Evolutionary conservation across 169 alveolate species (phyloP), one percentile per base, ranked within the genome.

Genomic region (Theileria orientalis): DNA sequence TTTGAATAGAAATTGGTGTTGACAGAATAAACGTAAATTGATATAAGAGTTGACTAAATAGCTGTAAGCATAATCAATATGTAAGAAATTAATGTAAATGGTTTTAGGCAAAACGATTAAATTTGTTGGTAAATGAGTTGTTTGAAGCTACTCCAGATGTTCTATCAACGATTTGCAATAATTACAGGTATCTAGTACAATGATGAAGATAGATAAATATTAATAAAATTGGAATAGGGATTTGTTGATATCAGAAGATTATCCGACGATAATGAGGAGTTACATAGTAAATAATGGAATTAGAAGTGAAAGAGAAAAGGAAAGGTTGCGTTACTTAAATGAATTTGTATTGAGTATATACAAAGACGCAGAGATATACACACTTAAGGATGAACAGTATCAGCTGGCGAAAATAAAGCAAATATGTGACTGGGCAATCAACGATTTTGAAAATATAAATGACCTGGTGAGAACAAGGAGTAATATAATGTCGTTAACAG

Each of bases 371-470:
- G 84, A 67, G 75, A 60, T 76, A 60, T 80, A 46, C 69, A 44
- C 68, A 8, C 19, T 66, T 32, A 68, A 76, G 46, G 83, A 83
- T 32, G 92, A 83, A 61, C 62, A 75, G 42, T 21, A 41, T 5
- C 92, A 86, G 59, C 71, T 86, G 59, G 51, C 60, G n/a, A 86
- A 86, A 66, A 86, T 86, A 1, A 52, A 54, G 30, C 72, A 83
- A 44, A 80, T 86, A n/a, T 63, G 87, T 19, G 52, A 41, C 40
- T 82, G 85, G 84, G 91, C 92, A 13, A 54, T 82, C n/a, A 70
- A 35, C 30, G 82, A 86, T 21, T 47, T 64, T 71, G 46, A 72
- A 27, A 40, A 70, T 16, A 52, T 86, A 27, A 76, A 76, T 56
- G 86, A 82, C 49, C 71, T 79, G 41, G 88, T 80, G 49, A 16